Evolutionary conservation across 2,329 filamentous ascomycete genomes (phyloP), one percentile per base, ranked within the genome.

Genomic region (Curvularia verruculosa): DNA sequence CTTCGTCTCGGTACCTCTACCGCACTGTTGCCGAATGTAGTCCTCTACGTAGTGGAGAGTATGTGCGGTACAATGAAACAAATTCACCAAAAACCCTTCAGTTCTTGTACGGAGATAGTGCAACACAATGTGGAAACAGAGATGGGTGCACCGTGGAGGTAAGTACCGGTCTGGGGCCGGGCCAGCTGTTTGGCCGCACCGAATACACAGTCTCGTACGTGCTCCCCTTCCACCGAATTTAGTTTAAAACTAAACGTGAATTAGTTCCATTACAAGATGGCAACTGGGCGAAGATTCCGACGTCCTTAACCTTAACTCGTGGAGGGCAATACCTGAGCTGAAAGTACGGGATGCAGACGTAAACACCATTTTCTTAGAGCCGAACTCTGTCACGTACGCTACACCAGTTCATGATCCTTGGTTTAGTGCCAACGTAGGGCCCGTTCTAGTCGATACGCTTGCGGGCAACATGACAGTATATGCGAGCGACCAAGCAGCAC

Each of bases 361-460:
- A 12, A 62, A 64, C 15, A 39, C 77, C 8, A 65, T 75, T 44
- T 75, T 74, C 56, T 63, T 78, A 3, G 62, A 64, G 7, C 52
- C 63, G 3, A 73, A 72, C 31, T 51, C 46, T 18, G 61, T 78
- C 21, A 34, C 39, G 9, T 77, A 70, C 54, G 46, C 49, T 1
- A 49, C 59, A 7, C 62, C 66, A 2, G 66, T 67, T 26, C 53
- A 68, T 19, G 75, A 77, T 52, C 69, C 70, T 5, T 71, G 72
- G 67, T 75, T 74, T 48, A 54, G 63, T 1, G 72, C 74, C 3
- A 64, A 70, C 24, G 19, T 24, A 19, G 44, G 50, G 8, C 56
- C 28, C 12, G 39, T 40, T 3, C 34, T 51, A 13, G 2, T 12
- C 2, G 23, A 8, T 15, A 44, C 40, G 10, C 5, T 19, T 6